Evolutionary conservation across 1,284 basidiomycete species (phyloP), one percentile per base, ranked within the genome.

Genomic region (Waitea zeae): DNA sequence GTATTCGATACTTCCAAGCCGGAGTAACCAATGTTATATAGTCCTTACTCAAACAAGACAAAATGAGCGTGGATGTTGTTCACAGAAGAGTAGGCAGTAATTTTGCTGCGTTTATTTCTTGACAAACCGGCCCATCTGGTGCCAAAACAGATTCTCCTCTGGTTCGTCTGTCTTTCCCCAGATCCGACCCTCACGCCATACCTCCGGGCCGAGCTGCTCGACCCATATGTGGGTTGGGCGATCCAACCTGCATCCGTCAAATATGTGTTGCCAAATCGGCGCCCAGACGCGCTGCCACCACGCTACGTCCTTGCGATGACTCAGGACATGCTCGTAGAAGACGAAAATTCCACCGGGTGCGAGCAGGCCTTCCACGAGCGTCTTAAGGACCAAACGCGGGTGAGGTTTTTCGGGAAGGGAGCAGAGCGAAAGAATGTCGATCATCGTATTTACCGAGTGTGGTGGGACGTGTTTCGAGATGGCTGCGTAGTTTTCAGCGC

Each of bases 231-330:
- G 60, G 3, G 67, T 66, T 12, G 70, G 67, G 7, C 68, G 55
- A 43, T 76, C 69, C 30, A 79, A 41, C 38, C 53, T 54, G 44
- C 77, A 81, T 6, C 76, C 73, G 42, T 67, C 73, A 39, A 72
- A 69, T 1, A 53, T 49, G 0, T 56, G 18, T 4, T 45, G 45
- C 79, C 78, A 81, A 2, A 80, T 9, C 1, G 76, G 77, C 3
- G 70, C 61, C 73, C 75, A 79, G 34, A 75, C 60, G 1, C 56
- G 43, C 50, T 82, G 78, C 72, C 74, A 80, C 63, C 67, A 64
- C 6, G 62, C 62, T 3, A 75, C 61, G 36, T 67, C 64, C n/a
- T 45, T 37, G 0, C 49, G 44, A 1, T 56, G 59, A 41, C 61
- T 73, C 31, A 58, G 50, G 6, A 78, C 71, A 43, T 81, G 76